These are phyloP conservation scores for Schoenoplectus triqueter DNA, from an alignment of 202 grass and related monocot species.

Conservation along the genomic window DNA sequence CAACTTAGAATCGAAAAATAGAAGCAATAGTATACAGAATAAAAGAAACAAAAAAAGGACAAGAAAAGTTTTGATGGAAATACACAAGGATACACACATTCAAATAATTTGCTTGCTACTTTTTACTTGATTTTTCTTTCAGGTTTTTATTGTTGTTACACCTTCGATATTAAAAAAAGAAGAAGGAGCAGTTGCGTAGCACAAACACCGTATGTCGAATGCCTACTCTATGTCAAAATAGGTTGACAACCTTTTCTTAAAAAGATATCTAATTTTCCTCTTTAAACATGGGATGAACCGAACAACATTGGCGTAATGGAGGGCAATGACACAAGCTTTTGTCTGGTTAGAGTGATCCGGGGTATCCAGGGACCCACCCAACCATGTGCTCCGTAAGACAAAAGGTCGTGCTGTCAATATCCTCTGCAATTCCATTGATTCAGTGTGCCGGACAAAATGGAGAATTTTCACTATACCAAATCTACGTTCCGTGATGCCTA, in stretches of 20 bases:
- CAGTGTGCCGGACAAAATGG: neutral
- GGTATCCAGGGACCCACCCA: constrained; percentile 24
- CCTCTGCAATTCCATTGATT: constrained; percentile 24
- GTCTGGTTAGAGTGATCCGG: constrained; percentile 25
- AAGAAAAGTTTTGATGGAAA: too few species aligned
- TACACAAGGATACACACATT: too few species aligned
- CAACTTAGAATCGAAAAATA: too few species aligned
- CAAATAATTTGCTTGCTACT: too few species aligned
- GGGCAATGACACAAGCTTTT: constrained; percentile 6
- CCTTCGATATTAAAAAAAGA: too few species aligned
- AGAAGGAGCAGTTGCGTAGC: too few species aligned
- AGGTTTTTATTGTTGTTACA: too few species aligned
- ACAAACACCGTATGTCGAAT: too few species aligned
- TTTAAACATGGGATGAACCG: neutral
- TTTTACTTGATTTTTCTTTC: too few species aligned
- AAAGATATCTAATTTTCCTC: neutral
- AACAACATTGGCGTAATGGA: constrained; percentile 7
- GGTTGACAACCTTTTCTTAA: neutral
- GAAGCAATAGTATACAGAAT: too few species aligned
- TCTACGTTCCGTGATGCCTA: neutral
- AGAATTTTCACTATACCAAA: neutral
- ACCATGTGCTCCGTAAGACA: constrained; percentile 35
- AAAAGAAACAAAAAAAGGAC: too few species aligned
- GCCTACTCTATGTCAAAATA: neutral
- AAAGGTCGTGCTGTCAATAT: neutral